Base-by-base conservation (phyloP, 2,329 filamentous ascomycete genomes). In the Annulohypoxylon truncatum region DNA sequence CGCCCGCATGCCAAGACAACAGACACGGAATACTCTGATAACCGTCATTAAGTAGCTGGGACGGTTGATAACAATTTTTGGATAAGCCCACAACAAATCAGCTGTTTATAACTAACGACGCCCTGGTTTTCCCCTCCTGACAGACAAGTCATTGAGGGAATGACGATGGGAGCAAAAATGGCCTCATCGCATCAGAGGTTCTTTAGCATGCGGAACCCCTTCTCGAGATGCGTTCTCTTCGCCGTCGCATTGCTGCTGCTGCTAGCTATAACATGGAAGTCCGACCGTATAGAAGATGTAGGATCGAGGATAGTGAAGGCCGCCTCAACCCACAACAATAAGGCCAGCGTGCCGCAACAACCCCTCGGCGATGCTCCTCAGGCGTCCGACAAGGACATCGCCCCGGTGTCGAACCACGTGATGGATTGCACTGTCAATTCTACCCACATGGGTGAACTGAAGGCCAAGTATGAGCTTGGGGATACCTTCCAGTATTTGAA, bases 401-500 rank as follows among this genome's bases (percentile, higher is more conserved):
- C 75, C 3, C 77, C 77, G 3, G 73, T 79, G 40, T 75, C 76
- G 1, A 71, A 64, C 8, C 76, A 79, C 59, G 69, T 77, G 18
- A 82, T 85, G 80, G 79, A 85, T 71, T 88, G 85, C 76, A 79
- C 79, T 66, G 76, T 85, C 61, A 82, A 88, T 73, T 77, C 78
- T 42, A 78, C 79, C 10, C 80, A 82, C 55, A 79, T 88, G 60
- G 76, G 77, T 51, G 75, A 79, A 4, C 72, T 87, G 60, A 80
- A 83, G 70, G 71, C 82, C 24, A 82, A 80, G 66, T 85, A 85
- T 70, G 76, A 78, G 8, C 79, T 89, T 10, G 78, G 81, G 22
- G 80, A 84, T 40, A 79, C 79, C 38, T 84, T 88, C 68, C 82
- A 88, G 68, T 88, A 88, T 77, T 80, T 82, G 62, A 85, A 85